Base-by-base conservation (phyloP, 495 filamentous ascomycete species). In the Penicillium waksmanii region DNA sequence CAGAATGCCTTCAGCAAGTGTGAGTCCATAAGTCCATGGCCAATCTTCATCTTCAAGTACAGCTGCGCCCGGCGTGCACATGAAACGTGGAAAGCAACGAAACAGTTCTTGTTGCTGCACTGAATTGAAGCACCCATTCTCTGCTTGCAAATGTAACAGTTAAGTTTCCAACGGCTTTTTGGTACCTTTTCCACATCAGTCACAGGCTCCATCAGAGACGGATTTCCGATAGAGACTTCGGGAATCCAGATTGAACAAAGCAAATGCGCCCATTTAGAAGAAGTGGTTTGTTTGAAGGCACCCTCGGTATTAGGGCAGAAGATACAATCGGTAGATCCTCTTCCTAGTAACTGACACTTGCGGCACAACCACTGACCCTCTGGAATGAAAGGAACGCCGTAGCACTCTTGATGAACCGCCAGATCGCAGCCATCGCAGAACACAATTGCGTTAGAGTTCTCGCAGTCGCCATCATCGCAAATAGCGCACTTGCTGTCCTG, bases 401-500 rank as follows among this genome's bases (percentile, higher is more conserved):
- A 99, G 75, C 96, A 99, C 73, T 99, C 95, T 69, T 99, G 95
- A 72, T 99, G 95, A 40, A 99, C 95, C 5, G 95, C 95, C 21
- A 98, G 79, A 76, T 99, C 95, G 73, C 95, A 98, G 9, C 95
- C 96, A 69, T 99, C 95, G 65, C 95, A 99, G 74, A 48, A 99
- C 21, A 99, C 96, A 67, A 99, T 99, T 7, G 95, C 96, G 73
- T 99, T 99, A n/a, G 93, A 92, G 70, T 98, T 99, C 76, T 98
- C 95, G 66, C 96, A 98, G 66, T 99, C 95, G 31, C 95, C 96
- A 69, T 98, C 95, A 69, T 98, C 95, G 63, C 95, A 99, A 50
- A 99, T 96, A 33, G 90, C 94, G 67, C 95, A 99, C 71, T 97
- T 98, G 70, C 87, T 96, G 65, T 98, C 95, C 66, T 96, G 94